Percentiles rank a stretch among this genome's conserved stretches.
phyloP scores from a whole-genome alignment of 768 basidiomycete genomes.

The Auriscalpium vulgare region DNA sequence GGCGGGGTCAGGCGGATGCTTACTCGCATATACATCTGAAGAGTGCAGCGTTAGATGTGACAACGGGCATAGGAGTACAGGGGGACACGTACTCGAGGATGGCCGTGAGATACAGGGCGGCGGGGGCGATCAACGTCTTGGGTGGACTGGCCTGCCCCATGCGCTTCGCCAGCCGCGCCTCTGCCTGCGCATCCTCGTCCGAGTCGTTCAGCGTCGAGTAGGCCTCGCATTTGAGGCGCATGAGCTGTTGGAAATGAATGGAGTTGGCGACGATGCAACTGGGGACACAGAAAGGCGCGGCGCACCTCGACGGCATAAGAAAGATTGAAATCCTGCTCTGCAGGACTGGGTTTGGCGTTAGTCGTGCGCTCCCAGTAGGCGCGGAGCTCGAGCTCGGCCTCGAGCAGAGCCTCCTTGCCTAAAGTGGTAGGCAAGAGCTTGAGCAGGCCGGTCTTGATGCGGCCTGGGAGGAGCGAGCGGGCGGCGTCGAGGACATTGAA shows the following conservation, averaged over 20 bases:
- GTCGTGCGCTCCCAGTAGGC: slow-evolving; percentile 79
- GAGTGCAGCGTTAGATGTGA: slow-evolving; percentile 15
- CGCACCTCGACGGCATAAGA: slow-evolving; percentile 72
- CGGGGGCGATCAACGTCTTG: slow-evolving; percentile 53
- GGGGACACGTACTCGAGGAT: slow-evolving; percentile 74
- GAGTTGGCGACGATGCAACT: slow-evolving; percentile 1
- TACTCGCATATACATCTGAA: slow-evolving; percentile 82
- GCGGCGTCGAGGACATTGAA: slow-evolving; percentile 61
- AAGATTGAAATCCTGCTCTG: slow-evolving; percentile 53
- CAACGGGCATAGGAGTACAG: not conserved
- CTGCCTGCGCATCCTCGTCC: slow-evolving; percentile 65
- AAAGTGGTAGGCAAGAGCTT: slow-evolving; percentile 70
- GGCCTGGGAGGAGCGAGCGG: slow-evolving; percentile 64
- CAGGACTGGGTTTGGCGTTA: slow-evolving; percentile 38
- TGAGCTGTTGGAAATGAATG: slow-evolving; percentile 38
- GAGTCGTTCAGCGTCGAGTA: slow-evolving; percentile 80
- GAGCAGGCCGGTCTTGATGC: slow-evolving; percentile 63
- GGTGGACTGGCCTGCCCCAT: slow-evolving; percentile 36
- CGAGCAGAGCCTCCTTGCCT: slow-evolving; percentile 86
- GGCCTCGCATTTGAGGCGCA: slow-evolving; percentile 81
- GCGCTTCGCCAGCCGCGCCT: slow-evolving; percentile 53
- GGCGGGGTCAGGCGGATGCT: slow-evolving; percentile 23
- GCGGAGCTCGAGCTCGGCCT: slow-evolving; percentile 87
- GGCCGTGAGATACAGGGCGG: slow-evolving; percentile 85
- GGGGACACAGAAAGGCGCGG: slow-evolving; percentile 7